phyloP scores from a whole-genome alignment of 2,329 filamentous ascomycete species.

The Cladorrhinum sp. region DNA sequence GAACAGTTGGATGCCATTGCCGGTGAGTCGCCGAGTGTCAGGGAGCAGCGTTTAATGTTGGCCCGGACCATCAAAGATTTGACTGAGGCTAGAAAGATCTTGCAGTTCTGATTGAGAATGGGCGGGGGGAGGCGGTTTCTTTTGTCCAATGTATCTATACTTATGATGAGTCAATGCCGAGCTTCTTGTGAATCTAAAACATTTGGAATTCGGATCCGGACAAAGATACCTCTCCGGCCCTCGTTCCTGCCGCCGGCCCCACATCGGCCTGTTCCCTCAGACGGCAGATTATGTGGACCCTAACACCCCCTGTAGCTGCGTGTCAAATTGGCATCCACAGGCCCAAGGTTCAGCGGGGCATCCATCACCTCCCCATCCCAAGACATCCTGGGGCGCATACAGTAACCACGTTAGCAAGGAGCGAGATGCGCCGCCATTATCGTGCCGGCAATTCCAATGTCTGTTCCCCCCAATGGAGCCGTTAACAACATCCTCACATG shows the following conservation, averaged over 20 bases:
- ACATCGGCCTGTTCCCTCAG: not conserved
- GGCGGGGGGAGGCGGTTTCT: not conserved
- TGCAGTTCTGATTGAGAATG: slow-evolving; percentile 8
- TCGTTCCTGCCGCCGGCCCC: not conserved
- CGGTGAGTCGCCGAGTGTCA: slow-evolving; percentile 26
- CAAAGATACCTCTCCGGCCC: not conserved
- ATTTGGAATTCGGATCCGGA: not conserved
- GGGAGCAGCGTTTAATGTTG: slow-evolving; percentile 24
- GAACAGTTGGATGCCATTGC: slow-evolving; percentile 29
- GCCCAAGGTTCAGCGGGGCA: slow-evolving; percentile 7
- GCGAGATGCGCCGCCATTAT: slow-evolving; percentile 25
- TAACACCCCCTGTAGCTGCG: slow-evolving; percentile 1
- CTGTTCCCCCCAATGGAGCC: slow-evolving; percentile 45
- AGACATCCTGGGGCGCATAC: not conserved
- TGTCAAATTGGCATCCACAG: slow-evolving; percentile 5
- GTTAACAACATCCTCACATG: slow-evolving; percentile 27
- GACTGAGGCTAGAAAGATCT: slow-evolving; percentile 25
- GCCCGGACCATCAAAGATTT: slow-evolving; percentile 29
- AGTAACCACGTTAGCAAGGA: not conserved
- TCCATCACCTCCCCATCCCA: not conserved
- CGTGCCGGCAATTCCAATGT: slow-evolving; percentile 45
- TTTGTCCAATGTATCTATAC: not conserved
- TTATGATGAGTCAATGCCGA: not conserved
- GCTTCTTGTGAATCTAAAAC: no score
- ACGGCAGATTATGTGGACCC: slow-evolving; percentile 5